Percentiles rank a stretch among this genome's conserved stretches.
Evolutionary conservation across 2,329 filamentous ascomycete genomes (phyloP).

Genomic region (Penicillium sp.): DNA sequence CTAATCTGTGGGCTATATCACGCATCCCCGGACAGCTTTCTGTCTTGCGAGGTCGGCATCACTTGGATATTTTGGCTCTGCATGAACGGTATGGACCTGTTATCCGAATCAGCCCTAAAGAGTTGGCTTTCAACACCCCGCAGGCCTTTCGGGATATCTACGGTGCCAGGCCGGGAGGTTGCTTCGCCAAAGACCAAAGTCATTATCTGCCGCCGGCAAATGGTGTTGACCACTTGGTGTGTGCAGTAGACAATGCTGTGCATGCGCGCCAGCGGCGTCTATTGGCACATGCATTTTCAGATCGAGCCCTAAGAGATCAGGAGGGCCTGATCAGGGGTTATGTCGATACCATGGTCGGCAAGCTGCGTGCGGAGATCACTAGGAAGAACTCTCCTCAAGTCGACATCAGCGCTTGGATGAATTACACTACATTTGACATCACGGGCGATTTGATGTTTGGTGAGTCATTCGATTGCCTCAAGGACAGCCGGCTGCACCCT

Average conservation of each 20-base stretch:
- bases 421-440: conserved; percentile 41
- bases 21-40: conserved; percentile 22
- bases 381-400: conserved; percentile 1
- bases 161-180: conserved; percentile 20
- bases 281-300: conserved; percentile 31
- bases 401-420: conserved; percentile 34
- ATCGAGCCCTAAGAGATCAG: conserved; percentile 30
- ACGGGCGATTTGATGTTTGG: conserved; percentile 42
- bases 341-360: conserved; percentile 27
- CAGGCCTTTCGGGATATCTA: conserved; percentile 37
- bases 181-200: conserved; percentile 22
- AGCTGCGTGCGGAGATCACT: conserved; percentile 12
- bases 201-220: conserved; percentile 32
- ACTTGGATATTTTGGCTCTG: conserved; percentile 25
- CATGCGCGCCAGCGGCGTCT: conserved; percentile 21
- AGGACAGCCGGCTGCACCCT: conserved; percentile 36
- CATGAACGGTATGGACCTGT: conserved; percentile 21
- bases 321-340: conserved; percentile 27
- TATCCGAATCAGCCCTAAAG: conserved; percentile 18
- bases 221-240: conserved; percentile 32
- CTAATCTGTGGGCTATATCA: conserved; percentile 25
- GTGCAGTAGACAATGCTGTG: conserved; percentile 16
- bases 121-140: conserved; percentile 28
- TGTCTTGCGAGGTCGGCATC: conserved; percentile 23
- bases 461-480: conserved; percentile 40